phyloP scores from a whole-genome alignment of 2,329 filamentous ascomycete species.

The Mycosphaerella sp. region DNA sequence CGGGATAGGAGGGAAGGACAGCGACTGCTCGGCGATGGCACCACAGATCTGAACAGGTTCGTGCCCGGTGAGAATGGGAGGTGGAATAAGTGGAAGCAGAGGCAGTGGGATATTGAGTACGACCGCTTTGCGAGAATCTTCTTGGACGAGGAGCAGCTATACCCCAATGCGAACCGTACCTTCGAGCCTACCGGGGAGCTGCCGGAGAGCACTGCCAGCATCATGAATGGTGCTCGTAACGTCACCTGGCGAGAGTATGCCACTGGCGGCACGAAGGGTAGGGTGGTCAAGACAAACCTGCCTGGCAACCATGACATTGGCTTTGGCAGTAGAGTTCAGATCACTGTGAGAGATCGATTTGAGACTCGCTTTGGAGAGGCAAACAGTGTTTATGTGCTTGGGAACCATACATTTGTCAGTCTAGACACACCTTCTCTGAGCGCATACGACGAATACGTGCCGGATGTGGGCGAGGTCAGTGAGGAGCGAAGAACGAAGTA shows the following conservation, averaged over 20 bases:
- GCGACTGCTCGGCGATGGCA: slow-evolving; percentile 15
- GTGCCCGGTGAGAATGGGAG: slow-evolving; percentile 30
- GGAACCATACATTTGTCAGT: slow-evolving; percentile 92
- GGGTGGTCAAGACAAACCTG: slow-evolving; percentile 74
- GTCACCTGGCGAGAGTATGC: slow-evolving; percentile 52
- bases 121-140: slow-evolving; percentile 81
- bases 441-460: slow-evolving; percentile 56
- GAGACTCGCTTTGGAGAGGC: slow-evolving; percentile 81
- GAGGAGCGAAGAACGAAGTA: slow-evolving; percentile 33
- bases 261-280: slow-evolving; percentile 59
- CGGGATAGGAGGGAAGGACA: slow-evolving; percentile 22
- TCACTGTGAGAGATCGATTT: slow-evolving; percentile 75
- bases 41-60: slow-evolving; percentile 26
- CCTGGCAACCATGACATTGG: slow-evolving; percentile 95
- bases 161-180: slow-evolving; percentile 23
- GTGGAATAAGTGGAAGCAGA: slow-evolving; percentile 68
- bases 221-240: slow-evolving; percentile 45
- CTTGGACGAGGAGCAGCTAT: slow-evolving; percentile 43
- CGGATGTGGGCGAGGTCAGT: slow-evolving; percentile 49
- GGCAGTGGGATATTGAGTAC: slow-evolving; percentile 84
- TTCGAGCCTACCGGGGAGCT: slow-evolving; percentile 24
- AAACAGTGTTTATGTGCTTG: slow-evolving; percentile 86
- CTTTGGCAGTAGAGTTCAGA: slow-evolving; percentile 78
- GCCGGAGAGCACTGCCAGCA: slow-evolving; percentile 17
- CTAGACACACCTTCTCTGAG: slow-evolving; percentile 85